Evolutionary conservation across 768 basidiomycete species (phyloP), one percentile per base, ranked within the genome.

Genomic region (Inosperma sp.): DNA sequence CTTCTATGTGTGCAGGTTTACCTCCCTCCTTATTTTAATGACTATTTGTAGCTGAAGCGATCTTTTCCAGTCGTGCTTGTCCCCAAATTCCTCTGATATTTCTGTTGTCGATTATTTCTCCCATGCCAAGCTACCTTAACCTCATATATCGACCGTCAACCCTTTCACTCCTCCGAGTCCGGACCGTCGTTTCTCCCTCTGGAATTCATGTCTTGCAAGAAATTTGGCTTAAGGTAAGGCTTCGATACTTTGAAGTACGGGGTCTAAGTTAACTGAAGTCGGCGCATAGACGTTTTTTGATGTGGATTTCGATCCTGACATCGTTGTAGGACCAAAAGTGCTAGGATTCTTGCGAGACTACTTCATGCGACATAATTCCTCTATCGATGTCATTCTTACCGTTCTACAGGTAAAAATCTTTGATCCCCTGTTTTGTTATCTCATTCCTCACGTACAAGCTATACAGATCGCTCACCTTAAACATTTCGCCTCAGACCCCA

Each of bases 1-100:
- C 14, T 79, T 88, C 34, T 76, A 84, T 47, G 82, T 89, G 29
- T 86, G 78, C 71, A 86, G 84, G 87, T 83, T n/a, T n/a, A 30
- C 17, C 14, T 36, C 10, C 4, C 31, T 34, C 29, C 19, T 37
- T 3, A 5, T 36, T 16, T 7, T 5, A 4, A 27, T 30, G 21
- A 22, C 13, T 8, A 9, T 45, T 21, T 25, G 56, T n/a, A 53
- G 44, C 17, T n/a, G n/a, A n/a, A n/a, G n/a, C n/a, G n/a, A n/a
- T n/a, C n/a, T n/a, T n/a, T 42, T 8, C 23, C 23, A 90, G 87
- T 56, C 68, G 74, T 40, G 73, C 76, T 23, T 67, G 82, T 17
- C 65, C 78, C 3, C 63, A 63, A 13, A 66, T 89, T 3, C 86
- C 84, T 0, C 63, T 88, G 2, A 72, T 84, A n/a, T 84, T 88